Base-by-base conservation (phyloP, 169 alveolate genomes). In the Prorocentrum cordatum region DNA sequence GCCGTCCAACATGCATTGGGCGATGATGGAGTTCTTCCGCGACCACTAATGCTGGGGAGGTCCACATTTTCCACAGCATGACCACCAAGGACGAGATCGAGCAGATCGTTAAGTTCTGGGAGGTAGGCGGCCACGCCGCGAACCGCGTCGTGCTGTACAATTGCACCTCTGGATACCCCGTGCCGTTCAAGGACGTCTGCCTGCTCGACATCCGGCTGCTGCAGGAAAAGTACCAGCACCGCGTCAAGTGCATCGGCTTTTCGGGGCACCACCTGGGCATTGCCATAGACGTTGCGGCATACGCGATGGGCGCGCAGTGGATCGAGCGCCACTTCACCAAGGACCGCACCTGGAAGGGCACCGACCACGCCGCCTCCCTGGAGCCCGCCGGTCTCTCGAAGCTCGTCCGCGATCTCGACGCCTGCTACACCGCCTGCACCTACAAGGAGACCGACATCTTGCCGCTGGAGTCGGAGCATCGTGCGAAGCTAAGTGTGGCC, bases 271-370 rank as follows among this genome's bases (percentile, higher is more conserved):
- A 59, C 70, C n/a, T 59, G 32, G 70, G 70, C 70, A 59, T 59
- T 14, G 70, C 70, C 36, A 29, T 59, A 18, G 70, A 59, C 70
- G 26, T 59, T 26, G 70, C 70, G 2, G 70, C 70, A 2, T 59
- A 59, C n/a, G 70, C n/a, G 22, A 7, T 59, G 36, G 70, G 70
- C 4, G 70, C 70, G 22, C 32, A 6, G 35, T 59, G 70, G 70
- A 59, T 26, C 18, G 70, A 59, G 36, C 70, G 70, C 29, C 70
- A 59, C 70, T 59, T 59, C 70, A 59, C 70, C 70, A 59, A 59
- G 70, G 70, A 59, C 70, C 70, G 70, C 22, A 59, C 70, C 7
- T 59, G 70, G 70, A 59, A 59, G 70, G 70, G 70, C 70, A 59
- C 70, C 20, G 70, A 59, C n/a, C 70, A 59, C 36, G 70, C 70